phyloP scores from a whole-genome alignment of 1,284 basidiomycete species.

The Phylloboletellus chloephorus region DNA sequence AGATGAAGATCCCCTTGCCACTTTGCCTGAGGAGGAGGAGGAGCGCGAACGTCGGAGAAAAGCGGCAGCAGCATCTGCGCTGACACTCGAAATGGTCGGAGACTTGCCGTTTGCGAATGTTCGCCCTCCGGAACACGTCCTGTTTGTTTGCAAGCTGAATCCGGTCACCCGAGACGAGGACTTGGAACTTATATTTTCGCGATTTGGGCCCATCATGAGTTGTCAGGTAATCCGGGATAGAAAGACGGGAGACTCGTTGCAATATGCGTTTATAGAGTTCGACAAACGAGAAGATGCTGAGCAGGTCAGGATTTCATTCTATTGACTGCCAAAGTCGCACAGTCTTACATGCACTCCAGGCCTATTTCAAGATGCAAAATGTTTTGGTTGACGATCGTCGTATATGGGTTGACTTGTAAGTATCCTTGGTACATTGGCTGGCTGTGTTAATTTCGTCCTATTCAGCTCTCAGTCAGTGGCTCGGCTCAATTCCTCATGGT shows the following conservation, averaged over 20 bases:
- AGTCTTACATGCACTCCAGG: slow-evolving; percentile 41
- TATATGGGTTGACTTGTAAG: slow-evolving; percentile 96
- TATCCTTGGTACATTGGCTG: neutral
- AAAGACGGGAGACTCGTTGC: slow-evolving; percentile 91
- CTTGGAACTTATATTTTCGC: slow-evolving; percentile 93
- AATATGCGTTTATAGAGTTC: slow-evolving; percentile 99
- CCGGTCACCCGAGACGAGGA: slow-evolving; percentile 94
- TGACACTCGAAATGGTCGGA: slow-evolving; percentile 99
- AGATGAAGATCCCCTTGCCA: slow-evolving; percentile 80
- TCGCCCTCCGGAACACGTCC: slow-evolving; percentile 94
- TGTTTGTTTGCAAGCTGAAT: slow-evolving; percentile 99
- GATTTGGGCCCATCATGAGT: slow-evolving; percentile 93
- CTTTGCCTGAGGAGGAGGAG: slow-evolving; percentile 76
- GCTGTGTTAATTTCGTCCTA: slow-evolving; percentile 18
- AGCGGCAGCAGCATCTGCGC: slow-evolving; percentile 86
- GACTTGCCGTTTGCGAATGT: slow-evolving; percentile 98
- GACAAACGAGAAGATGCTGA: slow-evolving; percentile 91
- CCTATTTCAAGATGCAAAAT: slow-evolving; percentile 99
- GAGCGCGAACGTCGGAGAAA: slow-evolving; percentile 76
- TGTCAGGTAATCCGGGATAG: slow-evolving; percentile 98
- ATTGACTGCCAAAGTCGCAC: neutral
- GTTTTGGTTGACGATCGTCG: slow-evolving; percentile 97
- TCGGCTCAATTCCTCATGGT: slow-evolving; percentile 64
- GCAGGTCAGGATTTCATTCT: slow-evolving; percentile 49
- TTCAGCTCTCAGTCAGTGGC: slow-evolving; percentile 87